These are phyloP conservation scores for Fomitopsis pinicola DNA, from an alignment of 1,284 basidiomycete species.

Conservation along the genomic window DNA sequence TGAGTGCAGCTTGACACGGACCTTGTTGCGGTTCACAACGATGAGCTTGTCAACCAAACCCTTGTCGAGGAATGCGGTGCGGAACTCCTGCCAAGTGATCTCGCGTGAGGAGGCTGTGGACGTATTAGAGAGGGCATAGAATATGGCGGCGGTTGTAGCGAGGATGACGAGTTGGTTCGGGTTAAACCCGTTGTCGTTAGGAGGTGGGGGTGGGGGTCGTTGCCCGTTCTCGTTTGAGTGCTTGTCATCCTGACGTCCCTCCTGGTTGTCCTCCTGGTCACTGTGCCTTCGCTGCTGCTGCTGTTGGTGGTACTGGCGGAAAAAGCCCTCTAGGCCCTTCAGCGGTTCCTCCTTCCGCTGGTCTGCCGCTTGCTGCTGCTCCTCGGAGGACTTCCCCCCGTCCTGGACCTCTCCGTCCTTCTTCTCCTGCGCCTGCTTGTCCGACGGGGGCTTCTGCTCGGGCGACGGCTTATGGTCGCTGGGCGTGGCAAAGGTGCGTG, in stretches of 20 bases:
- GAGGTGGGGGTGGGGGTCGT: constrained; percentile 35
- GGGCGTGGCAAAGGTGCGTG: constrained; percentile 41
- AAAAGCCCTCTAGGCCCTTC: constrained; percentile 74
- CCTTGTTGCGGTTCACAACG: constrained; percentile 90
- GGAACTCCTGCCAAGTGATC: constrained; percentile 99
- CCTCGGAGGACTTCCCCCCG: constrained; percentile 36
- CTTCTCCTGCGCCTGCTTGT: constrained; percentile 27
- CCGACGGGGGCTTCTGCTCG: constrained; percentile 23
- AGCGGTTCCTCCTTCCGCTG: constrained; percentile 28
- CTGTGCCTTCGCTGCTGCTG: constrained; percentile 30
- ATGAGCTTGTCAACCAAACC: constrained; percentile 93
- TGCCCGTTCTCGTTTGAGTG: constrained; percentile 15
- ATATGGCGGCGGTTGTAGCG: constrained; percentile 55
- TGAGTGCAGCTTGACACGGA: constrained; percentile 84
- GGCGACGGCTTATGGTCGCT: constrained; percentile 28
- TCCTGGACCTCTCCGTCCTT: constrained; percentile 26
- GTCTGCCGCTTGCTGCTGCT: constrained; percentile 24
- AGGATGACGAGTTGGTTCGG: constrained; percentile 59
- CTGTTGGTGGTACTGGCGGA: constrained; percentile 67
- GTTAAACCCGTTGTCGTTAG: constrained; percentile 48
- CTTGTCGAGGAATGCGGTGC: constrained; percentile 92
- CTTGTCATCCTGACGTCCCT: constrained; percentile 15
- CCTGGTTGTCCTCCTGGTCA: constrained; percentile 18
- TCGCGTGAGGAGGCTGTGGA: constrained; percentile 67
- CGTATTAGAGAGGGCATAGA: constrained; percentile 67